Percentiles rank a stretch among this genome's conserved stretches.
Conservation (phyloP, 805 yeast species). For the Ogataea trehalophila region DNA sequence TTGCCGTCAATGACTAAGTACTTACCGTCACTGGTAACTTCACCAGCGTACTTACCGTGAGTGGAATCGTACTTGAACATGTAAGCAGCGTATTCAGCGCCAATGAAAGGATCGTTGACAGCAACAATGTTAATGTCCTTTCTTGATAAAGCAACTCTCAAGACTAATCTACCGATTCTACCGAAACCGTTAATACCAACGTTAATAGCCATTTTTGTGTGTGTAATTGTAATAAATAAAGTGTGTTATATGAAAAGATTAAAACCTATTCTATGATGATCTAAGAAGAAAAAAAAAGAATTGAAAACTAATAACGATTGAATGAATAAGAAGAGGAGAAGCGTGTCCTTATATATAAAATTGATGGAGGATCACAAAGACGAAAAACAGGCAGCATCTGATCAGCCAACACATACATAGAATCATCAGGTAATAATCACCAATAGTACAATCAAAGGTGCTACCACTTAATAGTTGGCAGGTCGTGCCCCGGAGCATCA, state of each 20-base stretch:
- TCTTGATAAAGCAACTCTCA: slow-evolving; percentile 75
- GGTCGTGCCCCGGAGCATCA: too few relatives aligned
- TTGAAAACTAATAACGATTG: background rate
- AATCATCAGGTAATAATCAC: too few relatives aligned
- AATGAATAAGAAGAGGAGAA: background rate
- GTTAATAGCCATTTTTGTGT: slow-evolving; percentile 48
- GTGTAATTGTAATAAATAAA: background rate
- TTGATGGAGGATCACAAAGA: background rate
- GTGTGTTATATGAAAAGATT: background rate
- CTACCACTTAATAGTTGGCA: too few relatives aligned
- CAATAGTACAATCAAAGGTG: too few relatives aligned
- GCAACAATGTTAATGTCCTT: slow-evolving; percentile 78
- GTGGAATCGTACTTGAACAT: slow-evolving; percentile 95
- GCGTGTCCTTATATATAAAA: background rate
- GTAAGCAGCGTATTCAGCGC: slow-evolving; percentile 87
- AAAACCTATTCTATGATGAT: background rate
- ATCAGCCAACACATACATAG: too few relatives aligned
- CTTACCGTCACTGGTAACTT: slow-evolving; percentile 54
- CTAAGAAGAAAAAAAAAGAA: background rate
- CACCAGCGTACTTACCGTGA: slow-evolving; percentile 81
- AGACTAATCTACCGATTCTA: slow-evolving; percentile 86
- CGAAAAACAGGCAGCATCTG: too few relatives aligned
- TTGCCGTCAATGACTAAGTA: slow-evolving; percentile 65
- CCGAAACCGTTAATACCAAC: slow-evolving; percentile 95
- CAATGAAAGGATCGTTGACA: slow-evolving; percentile 88